Evolutionary conservation across 1,284 basidiomycete genomes (phyloP).

Genomic region (Grifola frondosa): DNA sequence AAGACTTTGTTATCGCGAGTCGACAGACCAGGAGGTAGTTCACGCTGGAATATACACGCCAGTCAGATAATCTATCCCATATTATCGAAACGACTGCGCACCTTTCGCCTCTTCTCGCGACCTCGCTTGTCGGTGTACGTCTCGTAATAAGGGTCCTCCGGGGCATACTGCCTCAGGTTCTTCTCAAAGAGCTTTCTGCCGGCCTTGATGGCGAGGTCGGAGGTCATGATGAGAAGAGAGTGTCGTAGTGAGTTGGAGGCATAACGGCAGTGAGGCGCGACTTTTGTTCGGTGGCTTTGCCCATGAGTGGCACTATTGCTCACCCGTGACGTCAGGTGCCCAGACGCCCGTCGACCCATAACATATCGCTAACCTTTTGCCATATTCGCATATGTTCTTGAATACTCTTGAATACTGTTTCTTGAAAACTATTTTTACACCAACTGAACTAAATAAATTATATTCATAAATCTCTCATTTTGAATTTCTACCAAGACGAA

Average conservation of each 20-base stretch:
- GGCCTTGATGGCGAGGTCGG: constrained; percentile 42
- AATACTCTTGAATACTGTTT: no score
- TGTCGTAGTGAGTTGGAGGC: background rate
- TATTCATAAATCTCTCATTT: no score
- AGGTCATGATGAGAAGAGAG: constrained; percentile 28
- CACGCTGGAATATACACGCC: constrained; percentile 48
- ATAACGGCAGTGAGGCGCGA: background rate
- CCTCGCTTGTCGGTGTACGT: constrained; percentile 66
- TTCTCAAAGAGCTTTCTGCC: constrained; percentile 62
- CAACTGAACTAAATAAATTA: no score
- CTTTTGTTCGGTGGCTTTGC: no score
- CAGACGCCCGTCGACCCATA: no score
- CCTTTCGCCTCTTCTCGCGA: constrained; percentile 68
- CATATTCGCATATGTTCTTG: no score
- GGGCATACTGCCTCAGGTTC: constrained; percentile 64
- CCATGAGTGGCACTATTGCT: no score
- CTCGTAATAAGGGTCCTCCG: constrained; percentile 82
- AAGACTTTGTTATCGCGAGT: constrained; percentile 76
- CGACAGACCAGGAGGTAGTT: constrained; percentile 77
- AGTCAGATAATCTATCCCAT: no score
- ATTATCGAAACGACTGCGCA: constrained; percentile 33
- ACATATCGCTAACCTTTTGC: no score
- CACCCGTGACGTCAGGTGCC: no score
- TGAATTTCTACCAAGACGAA: no score
- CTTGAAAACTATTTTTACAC: no score